Conservation (phyloP, 1,284 basidiomycete species). For the Ganoderma lingzhi region DNA sequence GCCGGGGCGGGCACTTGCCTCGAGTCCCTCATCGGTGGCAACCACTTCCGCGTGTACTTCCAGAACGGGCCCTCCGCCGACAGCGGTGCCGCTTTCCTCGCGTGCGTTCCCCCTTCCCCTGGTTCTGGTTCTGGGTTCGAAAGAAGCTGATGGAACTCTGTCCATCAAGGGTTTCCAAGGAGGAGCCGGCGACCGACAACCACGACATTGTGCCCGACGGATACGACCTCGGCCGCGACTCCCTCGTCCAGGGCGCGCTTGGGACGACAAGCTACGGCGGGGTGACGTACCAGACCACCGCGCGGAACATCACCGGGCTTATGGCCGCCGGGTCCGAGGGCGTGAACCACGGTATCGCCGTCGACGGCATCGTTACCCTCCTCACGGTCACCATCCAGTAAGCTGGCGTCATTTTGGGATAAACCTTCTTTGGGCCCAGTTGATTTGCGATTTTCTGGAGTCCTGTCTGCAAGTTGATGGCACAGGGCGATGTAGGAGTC, state of each 20-base stretch:
- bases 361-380: conserved; percentile 54
- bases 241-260: conserved; percentile 52
- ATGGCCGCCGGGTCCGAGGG: conserved; percentile 59
- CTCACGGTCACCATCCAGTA: conserved; percentile 51
- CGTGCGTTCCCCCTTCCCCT: conserved; percentile 48
- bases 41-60: conserved; percentile 75
- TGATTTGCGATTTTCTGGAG: not conserved
- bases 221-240: conserved; percentile 60
- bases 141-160: not conserved
- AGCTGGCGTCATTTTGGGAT: not conserved
- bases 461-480: not conserved
- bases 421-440: not conserved
- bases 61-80: conserved; percentile 72
- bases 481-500: not conserved
- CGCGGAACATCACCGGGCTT: conserved; percentile 56
- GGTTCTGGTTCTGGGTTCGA: not conserved
- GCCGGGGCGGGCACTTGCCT: conserved; percentile 64
- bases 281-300: conserved; percentile 58
- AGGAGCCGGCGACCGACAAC: conserved; percentile 52
- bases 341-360: conserved; percentile 57
- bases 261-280: conserved; percentile 53
- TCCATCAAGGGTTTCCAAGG: conserved; percentile 60
- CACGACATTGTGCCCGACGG: conserved; percentile 65
- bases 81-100: conserved; percentile 73
- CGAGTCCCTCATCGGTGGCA: conserved; percentile 69